phyloP scores from a whole-genome alignment of 306 rosid species.

The Neltuma alba region DNA sequence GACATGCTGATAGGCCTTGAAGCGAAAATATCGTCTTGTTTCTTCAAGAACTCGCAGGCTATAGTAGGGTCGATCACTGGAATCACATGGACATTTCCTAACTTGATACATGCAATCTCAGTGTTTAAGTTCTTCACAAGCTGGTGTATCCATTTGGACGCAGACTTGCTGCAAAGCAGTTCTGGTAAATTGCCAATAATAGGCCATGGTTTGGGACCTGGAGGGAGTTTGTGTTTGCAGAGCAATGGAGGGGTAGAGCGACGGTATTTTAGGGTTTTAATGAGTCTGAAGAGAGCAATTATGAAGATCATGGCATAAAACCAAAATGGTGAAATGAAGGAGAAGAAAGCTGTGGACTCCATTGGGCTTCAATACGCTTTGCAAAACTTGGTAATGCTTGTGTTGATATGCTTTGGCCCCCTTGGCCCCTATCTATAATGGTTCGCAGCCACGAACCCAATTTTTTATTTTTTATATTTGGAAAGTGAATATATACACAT shows the following conservation, averaged over 20 bases:
- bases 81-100: too few species aligned
- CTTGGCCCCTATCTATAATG: not conserved
- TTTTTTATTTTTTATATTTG: too few species aligned
- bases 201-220: slow-evolving; percentile 47
- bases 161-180: slow-evolving; percentile 25
- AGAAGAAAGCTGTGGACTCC: too few species aligned
- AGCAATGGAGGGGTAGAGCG: too few species aligned
- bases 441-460: not conserved
- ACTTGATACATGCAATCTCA: too few species aligned
- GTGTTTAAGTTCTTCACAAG: too few species aligned
- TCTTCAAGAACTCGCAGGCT: slow-evolving; percentile 40
- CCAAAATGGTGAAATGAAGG: not conserved
- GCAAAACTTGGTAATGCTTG: not conserved
- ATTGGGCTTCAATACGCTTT: too few species aligned
- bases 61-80: too few species aligned
- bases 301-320: too few species aligned
- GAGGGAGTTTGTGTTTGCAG: slow-evolving; percentile 17
- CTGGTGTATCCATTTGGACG: slow-evolving; percentile 35
- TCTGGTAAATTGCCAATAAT: slow-evolving; percentile 35
- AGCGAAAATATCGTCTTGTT: slow-evolving; percentile 29
- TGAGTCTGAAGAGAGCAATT: too few species aligned
- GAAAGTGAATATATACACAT: too few species aligned
- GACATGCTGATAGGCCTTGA: slow-evolving; percentile 37
- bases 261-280: not conserved
- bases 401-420: not conserved